phyloP scores from a whole-genome alignment of 169 alveolate genomes.

The Miamiensis avidus region DNA sequence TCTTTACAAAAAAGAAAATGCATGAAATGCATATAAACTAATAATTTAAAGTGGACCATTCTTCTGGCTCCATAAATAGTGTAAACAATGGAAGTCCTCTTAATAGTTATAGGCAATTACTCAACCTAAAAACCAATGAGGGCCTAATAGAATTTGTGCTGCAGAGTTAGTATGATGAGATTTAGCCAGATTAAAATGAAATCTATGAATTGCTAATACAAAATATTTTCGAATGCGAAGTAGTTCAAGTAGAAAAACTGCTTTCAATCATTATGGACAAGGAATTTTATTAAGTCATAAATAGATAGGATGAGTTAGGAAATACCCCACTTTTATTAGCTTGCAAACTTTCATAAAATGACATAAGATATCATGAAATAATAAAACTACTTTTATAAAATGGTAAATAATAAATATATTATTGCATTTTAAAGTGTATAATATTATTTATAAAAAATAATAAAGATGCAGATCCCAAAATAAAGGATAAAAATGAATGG shows the following conservation, averaged over 20 bases:
- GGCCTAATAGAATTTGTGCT: too few species aligned
- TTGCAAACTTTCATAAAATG: neutral
- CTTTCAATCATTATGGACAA: too few species aligned
- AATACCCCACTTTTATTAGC: neutral
- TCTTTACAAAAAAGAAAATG: too few species aligned
- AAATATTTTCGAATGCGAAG: neutral
- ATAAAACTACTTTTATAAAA: neutral
- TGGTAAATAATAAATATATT: neutral
- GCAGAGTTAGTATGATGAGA: too few species aligned
- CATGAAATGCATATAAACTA: neutral
- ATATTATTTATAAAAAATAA: too few species aligned
- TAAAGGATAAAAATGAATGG: constrained; percentile 78
- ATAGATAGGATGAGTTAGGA: neutral
- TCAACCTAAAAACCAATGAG: too few species aligned
- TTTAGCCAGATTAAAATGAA: neutral
- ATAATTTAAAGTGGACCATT: neutral
- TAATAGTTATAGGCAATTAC: too few species aligned
- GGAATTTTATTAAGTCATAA: neutral
- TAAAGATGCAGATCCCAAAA: constrained; percentile 66
- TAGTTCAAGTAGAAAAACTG: neutral
- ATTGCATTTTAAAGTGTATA: too few species aligned
- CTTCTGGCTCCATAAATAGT: too few species aligned
- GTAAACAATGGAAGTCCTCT: neutral
- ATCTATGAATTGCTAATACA: neutral
- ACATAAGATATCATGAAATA: neutral